Evolutionary conservation across 1,284 basidiomycete genomes (phyloP).

Genomic region (Ceratorhiza oryzae-sativae): DNA sequence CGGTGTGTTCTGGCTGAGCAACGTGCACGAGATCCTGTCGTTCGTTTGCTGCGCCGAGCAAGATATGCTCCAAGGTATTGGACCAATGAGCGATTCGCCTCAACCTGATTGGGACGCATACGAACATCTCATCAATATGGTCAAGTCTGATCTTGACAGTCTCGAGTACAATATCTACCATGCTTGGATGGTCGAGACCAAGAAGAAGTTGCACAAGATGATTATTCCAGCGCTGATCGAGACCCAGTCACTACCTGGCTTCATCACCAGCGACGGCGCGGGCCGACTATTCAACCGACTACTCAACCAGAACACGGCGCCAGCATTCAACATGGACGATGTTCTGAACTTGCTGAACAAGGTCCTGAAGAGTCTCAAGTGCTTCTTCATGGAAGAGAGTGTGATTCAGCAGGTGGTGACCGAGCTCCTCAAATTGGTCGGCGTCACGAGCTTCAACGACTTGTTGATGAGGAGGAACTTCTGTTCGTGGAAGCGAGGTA

Average conservation of each 20-base stretch:
- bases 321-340: conserved; percentile 98
- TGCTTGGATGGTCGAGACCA: conserved; percentile 99
- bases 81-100: conserved; percentile 92
- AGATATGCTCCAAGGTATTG: conserved; percentile 98
- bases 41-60: conserved; percentile 99
- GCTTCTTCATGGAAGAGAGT: conserved; percentile 98
- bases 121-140: conserved; percentile 93
- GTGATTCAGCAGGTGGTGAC: conserved; percentile 97
- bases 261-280: conserved; percentile 90
- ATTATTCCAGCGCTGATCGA: conserved; percentile 98
- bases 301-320: conserved; percentile 81
- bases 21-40: conserved; percentile 99
- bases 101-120: conserved; percentile 98
- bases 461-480: conserved; percentile 98
- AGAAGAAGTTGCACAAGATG: conserved; percentile 97
- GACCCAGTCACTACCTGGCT: conserved; percentile 96
- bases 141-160: conserved; percentile 98
- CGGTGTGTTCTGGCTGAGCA: conserved; percentile 99
- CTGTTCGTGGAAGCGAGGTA: conserved; percentile 99
- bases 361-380: conserved; percentile 98
- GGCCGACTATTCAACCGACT: conserved; percentile 94
- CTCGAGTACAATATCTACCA: conserved; percentile 99
- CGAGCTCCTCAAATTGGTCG: conserved; percentile 95
- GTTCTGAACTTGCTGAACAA: conserved; percentile 97
- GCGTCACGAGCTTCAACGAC: conserved; percentile 98